Evolutionary conservation across 202 grass and related monocot genomes (phyloP).

Genomic region (Thinopyrum obtusiflorum): DNA sequence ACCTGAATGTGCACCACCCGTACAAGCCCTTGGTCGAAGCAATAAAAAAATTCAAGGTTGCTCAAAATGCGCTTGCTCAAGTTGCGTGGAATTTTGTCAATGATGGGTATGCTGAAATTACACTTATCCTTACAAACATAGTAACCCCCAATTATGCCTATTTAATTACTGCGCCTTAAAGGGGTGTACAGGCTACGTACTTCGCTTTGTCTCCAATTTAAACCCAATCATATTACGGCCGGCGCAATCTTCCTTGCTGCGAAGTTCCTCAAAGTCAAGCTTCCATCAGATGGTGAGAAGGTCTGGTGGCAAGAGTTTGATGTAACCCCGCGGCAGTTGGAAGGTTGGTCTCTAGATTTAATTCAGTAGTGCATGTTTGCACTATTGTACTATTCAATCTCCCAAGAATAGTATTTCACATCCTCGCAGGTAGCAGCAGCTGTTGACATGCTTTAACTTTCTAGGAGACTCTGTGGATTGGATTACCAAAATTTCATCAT

Average conservation of each 20-base stretch:
- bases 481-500: neutral
- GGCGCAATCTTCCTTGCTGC: conserved; percentile 86
- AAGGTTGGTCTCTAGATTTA: conserved; percentile 55
- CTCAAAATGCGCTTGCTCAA: neutral
- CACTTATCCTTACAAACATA: neutral
- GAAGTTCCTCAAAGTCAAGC: conserved; percentile 87
- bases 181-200: conserved; percentile 45
- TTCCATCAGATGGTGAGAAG: conserved; percentile 75
- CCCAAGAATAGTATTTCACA: neutral
- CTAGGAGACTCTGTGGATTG: neutral
- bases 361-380: neutral
- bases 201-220: conserved; percentile 83
- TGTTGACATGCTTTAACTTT: neutral
- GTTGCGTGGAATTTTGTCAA: conserved; percentile 88
- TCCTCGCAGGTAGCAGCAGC: neutral
- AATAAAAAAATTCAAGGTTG: neutral
- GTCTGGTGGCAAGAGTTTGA: conserved; percentile 93
- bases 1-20: conserved; percentile 66
- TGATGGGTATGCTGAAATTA: conserved; percentile 14
- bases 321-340: conserved; percentile 77
- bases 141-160: neutral
- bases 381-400: neutral
- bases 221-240: conserved; percentile 81
- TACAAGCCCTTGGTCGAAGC: conserved; percentile 57
- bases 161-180: neutral